A percentile compares a stretch with the other conserved stretches of the same genome.
Evolutionary conservation across 2,329 filamentous ascomycete genomes (phyloP).

Genomic region (Fusarium mundagurra): DNA sequence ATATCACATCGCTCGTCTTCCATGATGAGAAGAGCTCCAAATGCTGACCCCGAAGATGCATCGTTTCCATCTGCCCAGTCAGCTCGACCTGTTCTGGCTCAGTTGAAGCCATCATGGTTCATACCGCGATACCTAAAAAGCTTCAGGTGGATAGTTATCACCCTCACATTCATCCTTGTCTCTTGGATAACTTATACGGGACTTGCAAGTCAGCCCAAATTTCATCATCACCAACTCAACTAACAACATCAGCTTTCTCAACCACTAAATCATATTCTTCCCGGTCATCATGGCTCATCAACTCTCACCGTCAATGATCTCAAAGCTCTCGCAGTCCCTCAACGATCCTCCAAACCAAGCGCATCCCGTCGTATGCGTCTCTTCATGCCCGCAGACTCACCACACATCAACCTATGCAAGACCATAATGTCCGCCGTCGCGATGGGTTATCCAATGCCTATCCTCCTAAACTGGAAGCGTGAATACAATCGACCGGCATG

Average conservation of each 20-base stretch:
- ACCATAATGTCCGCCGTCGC: conserved; percentile 51
- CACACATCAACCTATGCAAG: conserved; percentile 52
- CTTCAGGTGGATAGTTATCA: not conserved
- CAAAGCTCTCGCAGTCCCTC: conserved; percentile 8
- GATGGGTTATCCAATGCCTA: conserved; percentile 51
- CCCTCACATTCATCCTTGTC: conserved; percentile 6
- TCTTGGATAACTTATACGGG: conserved; percentile 8
- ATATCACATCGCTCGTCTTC: conserved; percentile 18
- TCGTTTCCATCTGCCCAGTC: conserved; percentile 10
- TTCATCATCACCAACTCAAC: not conserved
- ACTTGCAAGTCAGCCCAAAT: not conserved
- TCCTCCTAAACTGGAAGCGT: conserved; percentile 50
- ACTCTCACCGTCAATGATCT: conserved; percentile 22
- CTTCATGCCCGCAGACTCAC: conserved; percentile 52
- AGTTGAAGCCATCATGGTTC: not conserved
- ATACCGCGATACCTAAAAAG: not conserved
- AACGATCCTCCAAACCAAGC: not conserved
- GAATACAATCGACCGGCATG: conserved; percentile 51
- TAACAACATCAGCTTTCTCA: conserved; percentile 23
- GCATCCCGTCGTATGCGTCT: conserved; percentile 46
- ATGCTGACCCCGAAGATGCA: conserved; percentile 20
- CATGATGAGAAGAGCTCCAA: conserved; percentile 22
- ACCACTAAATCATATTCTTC: not conserved
- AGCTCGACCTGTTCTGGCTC: not conserved
- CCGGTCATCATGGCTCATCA: not conserved